Base-by-base conservation (phyloP, 2,329 filamentous ascomycete genomes). In the Aspergillus costaricaensis region DNA sequence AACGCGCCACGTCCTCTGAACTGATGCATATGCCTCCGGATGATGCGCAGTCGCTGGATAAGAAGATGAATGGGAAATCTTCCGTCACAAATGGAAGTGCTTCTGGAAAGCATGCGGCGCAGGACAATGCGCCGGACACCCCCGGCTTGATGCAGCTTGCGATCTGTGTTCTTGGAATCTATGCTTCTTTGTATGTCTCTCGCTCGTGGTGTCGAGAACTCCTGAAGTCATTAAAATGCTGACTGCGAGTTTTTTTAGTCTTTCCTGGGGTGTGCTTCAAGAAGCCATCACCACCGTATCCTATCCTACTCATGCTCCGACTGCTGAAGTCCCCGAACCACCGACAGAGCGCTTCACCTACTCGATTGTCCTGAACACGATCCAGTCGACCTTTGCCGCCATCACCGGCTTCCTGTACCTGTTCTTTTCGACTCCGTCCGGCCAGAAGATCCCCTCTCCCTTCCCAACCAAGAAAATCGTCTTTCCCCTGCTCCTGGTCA, bases 201-300 rank as follows among this genome's bases (percentile, higher is more conserved):
- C 38, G 32, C 5, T 23, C 9, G 5, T 58, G 53, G 39, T 8
- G 23, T 38, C 36, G 5, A 4, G 17, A 47, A 51, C 5, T n/a
- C 17, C 5, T n/a, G n/a, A 15, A 2, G 25, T 14, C 52, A 32
- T 5, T 7, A 32, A 39, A 27, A n/a, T 19, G 8, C 56, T 58
- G n/a, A 63, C 61, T 56, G 39, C 1, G 55, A 32, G 25, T 14
- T 14, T 30, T 3, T 19, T 17, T 10, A 92, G 94, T 80, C 81
- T 99, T 56, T 96, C 93, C 36, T 99, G 95, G 95, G 95, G 91
- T 23, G 88, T 96, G 66, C 89, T 99, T 62, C 95, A 99, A 83
- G 95, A 99, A 79, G 92, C 95, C 71, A 91, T 99, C 72, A 98
- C 95, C 27, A 99, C 95, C 14, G 98, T 92, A 10, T 84, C 87